Evolutionary conservation across 208 protist species (phyloP), one percentile per base, ranked within the genome.

Genomic region (Crithidia brevicula): DNA sequence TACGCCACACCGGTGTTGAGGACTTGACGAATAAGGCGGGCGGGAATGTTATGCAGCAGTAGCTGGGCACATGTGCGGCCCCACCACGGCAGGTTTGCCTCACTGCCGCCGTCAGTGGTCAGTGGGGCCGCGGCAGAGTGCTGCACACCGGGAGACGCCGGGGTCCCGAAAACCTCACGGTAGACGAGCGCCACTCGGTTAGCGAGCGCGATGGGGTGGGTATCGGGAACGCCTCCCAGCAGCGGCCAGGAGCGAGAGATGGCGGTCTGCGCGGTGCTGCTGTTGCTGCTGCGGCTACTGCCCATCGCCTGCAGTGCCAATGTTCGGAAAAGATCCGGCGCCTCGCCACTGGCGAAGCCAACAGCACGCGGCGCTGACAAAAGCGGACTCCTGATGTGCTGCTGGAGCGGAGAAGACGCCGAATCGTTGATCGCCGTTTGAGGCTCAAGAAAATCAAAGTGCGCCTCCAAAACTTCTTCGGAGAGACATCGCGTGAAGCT

Each of bases 1-100:
- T 91, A 85, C 8, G 77, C 83, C 8, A 81, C 75, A 42, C 81
- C 83, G 13, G 84, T 71, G 36, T 71, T 81, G 7, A 92, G 65
- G 23, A 83, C 58, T 15, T 72, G 63, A 7, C 57, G 64, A 13
- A 89, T 73, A 27, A 83, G 61, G 15, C 49, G 47, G 0, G 79
- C 49, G 42, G 79, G 67, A 38, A 89, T 72, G 60, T 27, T 22
- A 30, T 77, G 79, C 31, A 68, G 63, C 34, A 81, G 53, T 40
- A 92, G 62, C 15, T 76, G 68, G n/a, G 42, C 43, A 49, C 77
- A 87, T 8, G 88, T 50, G 10, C 63, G 47, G 27, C 72, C 51
- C 75, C 75, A 77, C 75, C 75, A 81, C 23, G 13, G 31, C 10
- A 23, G n/a, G n/a, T 22, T 15, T 13, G 23, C 47, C 1, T 15